Evolutionary conservation across 1,284 basidiomycete genomes (phyloP).

Genomic region (Naganishia albida): DNA sequence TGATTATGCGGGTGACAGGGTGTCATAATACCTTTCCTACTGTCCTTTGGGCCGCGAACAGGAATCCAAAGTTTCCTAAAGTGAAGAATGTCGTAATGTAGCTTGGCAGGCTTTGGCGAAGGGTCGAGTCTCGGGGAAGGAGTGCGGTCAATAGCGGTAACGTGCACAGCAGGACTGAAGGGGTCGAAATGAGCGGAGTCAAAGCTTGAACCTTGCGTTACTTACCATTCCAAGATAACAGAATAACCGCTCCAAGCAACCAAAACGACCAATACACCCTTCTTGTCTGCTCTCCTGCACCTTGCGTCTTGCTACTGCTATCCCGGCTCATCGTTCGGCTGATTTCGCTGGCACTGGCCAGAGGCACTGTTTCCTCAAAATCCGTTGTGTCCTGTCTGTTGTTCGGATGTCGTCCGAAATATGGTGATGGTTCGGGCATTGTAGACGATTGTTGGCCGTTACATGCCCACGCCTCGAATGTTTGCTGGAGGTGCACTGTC

Average conservation of each 20-base stretch:
- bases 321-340: conserved; percentile 22
- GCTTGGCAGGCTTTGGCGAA: conserved; percentile 45
- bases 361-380: conserved; percentile 17
- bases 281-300: conserved; percentile 51
- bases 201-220: neutral
- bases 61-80: conserved; percentile 51
- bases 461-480: neutral
- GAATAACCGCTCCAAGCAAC: conserved; percentile 50
- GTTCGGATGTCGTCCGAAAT: neutral
- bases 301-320: conserved; percentile 54
- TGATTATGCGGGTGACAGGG: neutral
- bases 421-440: neutral
- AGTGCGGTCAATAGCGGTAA: conserved; percentile 47
- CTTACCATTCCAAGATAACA: conserved; percentile 54
- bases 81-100: conserved; percentile 49
- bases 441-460: neutral
- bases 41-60: conserved; percentile 49
- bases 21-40: conserved; percentile 43
- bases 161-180: conserved; percentile 51
- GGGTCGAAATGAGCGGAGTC: neutral
- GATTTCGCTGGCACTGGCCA: conserved; percentile 20
- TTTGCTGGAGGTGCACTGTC: neutral
- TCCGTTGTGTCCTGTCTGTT: conserved; percentile 7
- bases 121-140: conserved; percentile 39
- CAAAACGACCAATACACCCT: conserved; percentile 43